Evolutionary conservation across 441 rosid species (phyloP).

Genomic region (Gossypium laxum): DNA sequence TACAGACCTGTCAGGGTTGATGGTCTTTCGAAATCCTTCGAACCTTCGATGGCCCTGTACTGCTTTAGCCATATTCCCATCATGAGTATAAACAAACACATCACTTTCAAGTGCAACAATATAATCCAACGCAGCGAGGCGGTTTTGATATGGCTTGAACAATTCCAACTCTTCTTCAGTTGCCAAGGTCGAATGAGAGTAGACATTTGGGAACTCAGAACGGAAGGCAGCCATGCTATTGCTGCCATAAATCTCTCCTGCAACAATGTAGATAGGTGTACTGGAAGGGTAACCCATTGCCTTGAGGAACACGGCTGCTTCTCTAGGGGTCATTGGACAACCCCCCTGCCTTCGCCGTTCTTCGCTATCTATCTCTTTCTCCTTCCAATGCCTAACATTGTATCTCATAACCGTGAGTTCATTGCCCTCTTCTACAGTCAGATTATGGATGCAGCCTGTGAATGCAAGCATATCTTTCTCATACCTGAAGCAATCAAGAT

Average conservation of each 20-base stretch:
- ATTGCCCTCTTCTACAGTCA: conserved; percentile 51
- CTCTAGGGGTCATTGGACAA: conserved; percentile 89
- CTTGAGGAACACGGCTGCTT: conserved; percentile 76
- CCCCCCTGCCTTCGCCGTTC: conserved; percentile 65
- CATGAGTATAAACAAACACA: conserved; percentile 75
- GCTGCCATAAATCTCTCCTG: conserved; percentile 74
- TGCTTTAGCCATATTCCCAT: conserved; percentile 94
- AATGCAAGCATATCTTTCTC: conserved; percentile 95
- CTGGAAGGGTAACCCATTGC: conserved; percentile 86
- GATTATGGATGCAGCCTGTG: conserved; percentile 85
- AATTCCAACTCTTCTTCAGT: conserved; percentile 69
- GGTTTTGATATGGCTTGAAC: conserved; percentile 62
- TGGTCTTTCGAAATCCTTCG: conserved; percentile 73
- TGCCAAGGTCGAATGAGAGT: conserved; percentile 58
- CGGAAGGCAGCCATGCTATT: conserved; percentile 61
- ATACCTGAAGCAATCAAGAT: conserved; percentile 36
- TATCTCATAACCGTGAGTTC: conserved; percentile 70
- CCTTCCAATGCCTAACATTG: conserved; percentile 76
- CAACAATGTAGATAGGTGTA: conserved; percentile 73
- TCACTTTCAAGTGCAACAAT: conserved; percentile 82
- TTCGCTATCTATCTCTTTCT: conserved; percentile 68
- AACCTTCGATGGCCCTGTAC: conserved; percentile 88
- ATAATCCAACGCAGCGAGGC: conserved; percentile 86
- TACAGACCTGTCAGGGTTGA: conserved; percentile 71
- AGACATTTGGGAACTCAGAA: conserved; percentile 74